Base-by-base conservation (phyloP, 2,329 filamentous ascomycete genomes). In the Colletotrichum sp. region DNA sequence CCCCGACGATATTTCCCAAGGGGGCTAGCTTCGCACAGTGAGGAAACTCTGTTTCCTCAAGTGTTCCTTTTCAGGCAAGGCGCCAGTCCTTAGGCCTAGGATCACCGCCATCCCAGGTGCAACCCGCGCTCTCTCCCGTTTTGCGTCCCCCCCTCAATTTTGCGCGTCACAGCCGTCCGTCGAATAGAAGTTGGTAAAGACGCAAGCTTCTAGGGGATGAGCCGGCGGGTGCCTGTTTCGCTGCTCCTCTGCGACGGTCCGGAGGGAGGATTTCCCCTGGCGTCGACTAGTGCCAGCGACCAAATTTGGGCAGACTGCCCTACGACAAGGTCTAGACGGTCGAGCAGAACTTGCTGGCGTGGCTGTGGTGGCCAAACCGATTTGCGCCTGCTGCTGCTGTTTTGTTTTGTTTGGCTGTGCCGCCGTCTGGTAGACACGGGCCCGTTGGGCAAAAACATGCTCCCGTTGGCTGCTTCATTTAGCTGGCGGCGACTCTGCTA, bases 41-140 rank as follows among this genome's bases (percentile, higher is more conserved):
- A 68, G 59, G 64, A 75, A 75, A 75, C 70, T 73, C 39, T 73
- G 64, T 73, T 75, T 69, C 12, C 64, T 68, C 57, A 60, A 32
- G 55, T 13, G 25, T 60, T 36, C 74, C 67, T 36, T 52, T 68
- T 28, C 30, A 22, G 70, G 70, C 9, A 65, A 68, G 48, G 69
- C 34, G 48, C 25, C n/a, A 48, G 27, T 52, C 13, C 27, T 36
- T n/a, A 12, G 34, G 39, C 22, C 73, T 27, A 55, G 69, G 69
- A 64, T 68, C 57, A 65, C n/a, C n/a, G 39, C n/a, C 59, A 55
- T 65, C 48, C 48, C 66, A 63, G 48, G 30, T 44, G 36, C 39
- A 28, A 69, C 65, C 61, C 72, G 39, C 63, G 36, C 19, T 57
- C 64, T 67, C 52, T 25, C 39, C 60, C 57, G 39, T 39, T 34